A percentile compares a stretch with the other conserved stretches of the same genome.
Evolutionary conservation across 495 filamentous ascomycete genomes (phyloP).

Genomic region (Penicillium herquei): DNA sequence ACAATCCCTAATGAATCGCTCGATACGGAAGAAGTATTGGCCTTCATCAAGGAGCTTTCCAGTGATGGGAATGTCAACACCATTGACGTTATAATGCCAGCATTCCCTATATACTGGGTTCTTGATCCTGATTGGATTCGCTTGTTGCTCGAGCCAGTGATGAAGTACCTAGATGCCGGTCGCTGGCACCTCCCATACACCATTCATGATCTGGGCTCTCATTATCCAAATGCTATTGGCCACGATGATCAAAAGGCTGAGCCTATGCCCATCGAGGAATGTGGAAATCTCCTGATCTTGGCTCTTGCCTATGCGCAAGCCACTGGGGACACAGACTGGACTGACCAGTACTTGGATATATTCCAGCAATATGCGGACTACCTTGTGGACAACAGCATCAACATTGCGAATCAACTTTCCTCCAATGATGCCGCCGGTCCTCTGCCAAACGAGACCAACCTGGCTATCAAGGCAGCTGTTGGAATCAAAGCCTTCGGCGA

Average conservation of each 20-base stretch:
- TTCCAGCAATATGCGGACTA: constrained; percentile 52
- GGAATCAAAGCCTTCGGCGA: constrained; percentile 51
- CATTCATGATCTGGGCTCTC: constrained; percentile 47
- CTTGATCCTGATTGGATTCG: constrained; percentile 50
- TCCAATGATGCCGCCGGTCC: constrained; percentile 54
- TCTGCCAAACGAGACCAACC: constrained; percentile 53
- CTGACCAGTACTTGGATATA: constrained; percentile 29
- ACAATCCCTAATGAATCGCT: constrained; percentile 43
- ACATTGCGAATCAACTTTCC: constrained; percentile 50
- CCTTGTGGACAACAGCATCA: constrained; percentile 46
- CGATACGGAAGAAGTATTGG: constrained; percentile 40
- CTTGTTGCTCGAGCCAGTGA: constrained; percentile 48
- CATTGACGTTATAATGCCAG: constrained; percentile 51
- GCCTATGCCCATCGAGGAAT: constrained; percentile 50
- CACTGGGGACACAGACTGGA: constrained; percentile 41
- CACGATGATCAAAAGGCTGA: constrained; percentile 46
- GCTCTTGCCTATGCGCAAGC: constrained; percentile 41
- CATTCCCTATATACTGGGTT: constrained; percentile 49
- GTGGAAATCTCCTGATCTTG: constrained; percentile 45
- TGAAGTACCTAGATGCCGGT: constrained; percentile 46
- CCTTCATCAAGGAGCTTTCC: constrained; percentile 54
- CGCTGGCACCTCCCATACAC: constrained; percentile 42
- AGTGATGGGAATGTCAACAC: constrained; percentile 55
- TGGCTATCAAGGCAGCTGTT: constrained; percentile 57
- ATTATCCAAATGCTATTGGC: constrained; percentile 50